Evolutionary conservation across 768 basidiomycete species (phyloP).

Genomic region (Gymnopilus junonius): DNA sequence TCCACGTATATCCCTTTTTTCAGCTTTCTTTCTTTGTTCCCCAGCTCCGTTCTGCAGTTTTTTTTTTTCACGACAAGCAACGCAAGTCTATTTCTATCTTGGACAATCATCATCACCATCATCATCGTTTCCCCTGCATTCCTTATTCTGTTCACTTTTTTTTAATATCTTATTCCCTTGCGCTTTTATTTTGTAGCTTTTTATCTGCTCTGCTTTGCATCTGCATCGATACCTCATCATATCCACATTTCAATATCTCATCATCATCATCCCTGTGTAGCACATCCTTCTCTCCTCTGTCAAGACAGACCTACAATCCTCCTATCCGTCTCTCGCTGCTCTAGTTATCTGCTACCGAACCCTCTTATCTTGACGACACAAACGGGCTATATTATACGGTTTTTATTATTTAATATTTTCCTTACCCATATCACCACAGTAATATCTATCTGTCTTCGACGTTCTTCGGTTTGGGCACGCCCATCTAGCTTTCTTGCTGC

Average conservation of each 20-base stretch:
- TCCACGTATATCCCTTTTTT: constrained; percentile 16
- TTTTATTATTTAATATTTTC: constrained; percentile 28
- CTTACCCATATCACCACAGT: constrained; percentile 13
- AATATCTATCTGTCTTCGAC: constrained; percentile 21
- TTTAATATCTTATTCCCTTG: constrained; percentile 21
- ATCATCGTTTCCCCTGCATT: constrained; percentile 6
- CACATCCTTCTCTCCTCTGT: constrained; percentile 12
- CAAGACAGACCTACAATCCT: constrained; percentile 10
- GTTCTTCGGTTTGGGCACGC: not conserved
- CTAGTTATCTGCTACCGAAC: constrained; percentile 4
- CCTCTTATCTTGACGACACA: constrained; percentile 23
- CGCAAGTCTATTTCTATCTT: constrained; percentile 13
- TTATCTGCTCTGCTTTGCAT: constrained; percentile 13
- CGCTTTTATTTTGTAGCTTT: constrained; percentile 7
- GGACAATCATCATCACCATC: constrained; percentile 9
- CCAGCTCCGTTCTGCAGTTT: not conserved
- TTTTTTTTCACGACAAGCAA: constrained; percentile 15
- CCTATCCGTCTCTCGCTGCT: constrained; percentile 1
- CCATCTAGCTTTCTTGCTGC: not conserved
- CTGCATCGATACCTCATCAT: constrained; percentile 3
- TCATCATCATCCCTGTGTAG: constrained; percentile 17
- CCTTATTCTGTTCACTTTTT: constrained; percentile 2
- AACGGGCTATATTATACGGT: constrained; percentile 20
- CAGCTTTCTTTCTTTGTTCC: constrained; percentile 12
- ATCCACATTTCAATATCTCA: constrained; percentile 5